Conservation (phyloP, 2,329 filamentous ascomycete genomes). For the Simplicillium sp. region DNA sequence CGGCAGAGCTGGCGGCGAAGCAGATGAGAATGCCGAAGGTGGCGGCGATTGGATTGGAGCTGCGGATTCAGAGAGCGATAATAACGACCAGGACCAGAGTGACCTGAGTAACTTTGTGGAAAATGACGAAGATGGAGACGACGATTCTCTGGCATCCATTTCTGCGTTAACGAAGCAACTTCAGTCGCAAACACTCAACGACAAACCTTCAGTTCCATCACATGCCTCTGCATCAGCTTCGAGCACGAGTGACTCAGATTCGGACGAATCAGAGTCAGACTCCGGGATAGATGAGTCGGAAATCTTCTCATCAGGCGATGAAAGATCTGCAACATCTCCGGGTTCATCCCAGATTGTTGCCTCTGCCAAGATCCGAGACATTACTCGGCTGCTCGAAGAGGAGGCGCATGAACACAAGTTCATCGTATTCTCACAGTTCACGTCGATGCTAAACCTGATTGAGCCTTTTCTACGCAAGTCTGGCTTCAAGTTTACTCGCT, state of each 20-base stretch:
- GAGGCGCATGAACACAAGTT: constrained; percentile 84
- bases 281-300: constrained; percentile 30
- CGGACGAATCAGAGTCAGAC: constrained; percentile 8
- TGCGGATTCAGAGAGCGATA: constrained; percentile 54
- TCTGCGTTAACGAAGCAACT: constrained; percentile 26
- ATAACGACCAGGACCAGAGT: constrained; percentile 43
- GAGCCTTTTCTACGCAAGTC: constrained; percentile 78
- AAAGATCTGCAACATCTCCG: constrained; percentile 16
- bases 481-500: constrained; percentile 72
- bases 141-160: constrained; percentile 24
- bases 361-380: constrained; percentile 86
- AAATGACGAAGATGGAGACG: constrained; percentile 32
- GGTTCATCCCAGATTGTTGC: constrained; percentile 42
- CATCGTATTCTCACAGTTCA: constrained; percentile 98
- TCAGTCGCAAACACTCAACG: constrained; percentile 24
- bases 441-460: constrained; percentile 92
- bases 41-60: constrained; percentile 71
- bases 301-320: constrained; percentile 30
- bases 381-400: constrained; percentile 69
- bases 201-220: constrained; percentile 10
- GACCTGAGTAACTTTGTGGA: constrained; percentile 47
- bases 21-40: constrained; percentile 81
- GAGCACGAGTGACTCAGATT: constrained; percentile 1
- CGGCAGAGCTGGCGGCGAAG: constrained; percentile 72
- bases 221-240: constrained; percentile 5